Base-by-base conservation (phyloP, 805 yeast species). In the Kazachstania bromeliacearum region DNA sequence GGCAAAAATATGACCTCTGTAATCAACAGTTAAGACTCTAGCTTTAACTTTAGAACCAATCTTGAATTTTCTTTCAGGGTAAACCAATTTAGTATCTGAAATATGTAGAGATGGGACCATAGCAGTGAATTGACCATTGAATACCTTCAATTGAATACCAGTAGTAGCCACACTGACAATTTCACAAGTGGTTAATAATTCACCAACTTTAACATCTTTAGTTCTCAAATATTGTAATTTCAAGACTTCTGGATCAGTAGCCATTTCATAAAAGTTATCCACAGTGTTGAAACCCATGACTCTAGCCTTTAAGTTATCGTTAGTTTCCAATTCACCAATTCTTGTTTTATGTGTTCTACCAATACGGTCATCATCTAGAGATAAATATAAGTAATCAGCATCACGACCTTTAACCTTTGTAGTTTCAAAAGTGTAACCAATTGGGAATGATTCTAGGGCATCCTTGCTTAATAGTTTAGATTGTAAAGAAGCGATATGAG, bases 51-150 rank as follows among this genome's bases (percentile, higher is more conserved):
- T 81, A 29, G 80, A 66, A 8, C 96, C 97, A 30, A 79, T 76
- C 59, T 83, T 84, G 68, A 79, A 89, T 51, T 85, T 85, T 66
- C 92, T 74, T 61, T 92, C 97, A 5, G 98, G 98, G 53, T 89
- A 80, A 3, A 76, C 75, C 44, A 89, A 67, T 54, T 77, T 79
- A 39, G 82, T 70, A 58, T 92, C 99, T 46, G 94, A 79, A 59
- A 92, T 73, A 50, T 89, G 95, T 18, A 64, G 53, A 19, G 75
- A 66, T 10, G 84, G 79, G 20, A 85, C 97, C 43, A 71, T 63
- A 4, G 85, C 98, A 29, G 71, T 77, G 45, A 80, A 83, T 33
- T 72, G 70, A 7, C 62, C 64, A 35, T 75, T 77, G 41, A 78
- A 76, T 8, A 85, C 51, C 48, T 73, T 75, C 21, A 92, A 68